Percentiles rank a stretch among this genome's conserved stretches.
Evolutionary conservation across 116 monocot genomes (phyloP).

Genomic region (Papilionanthe hybrid): DNA sequence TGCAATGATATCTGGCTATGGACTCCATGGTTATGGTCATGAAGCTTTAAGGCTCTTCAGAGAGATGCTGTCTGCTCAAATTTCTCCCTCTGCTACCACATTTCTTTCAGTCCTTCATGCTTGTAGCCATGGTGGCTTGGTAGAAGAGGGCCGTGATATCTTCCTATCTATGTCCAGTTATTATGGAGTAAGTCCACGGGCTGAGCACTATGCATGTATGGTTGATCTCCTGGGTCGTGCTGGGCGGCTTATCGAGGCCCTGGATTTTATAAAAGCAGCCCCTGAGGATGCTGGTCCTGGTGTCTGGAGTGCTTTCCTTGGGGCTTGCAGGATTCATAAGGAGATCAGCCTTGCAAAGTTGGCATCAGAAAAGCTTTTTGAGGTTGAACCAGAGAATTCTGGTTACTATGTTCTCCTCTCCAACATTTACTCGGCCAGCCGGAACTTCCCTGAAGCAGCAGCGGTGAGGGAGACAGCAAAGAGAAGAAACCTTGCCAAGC

Average conservation of each 20-base stretch:
- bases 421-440: conserved; percentile 24
- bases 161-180: conserved; percentile 12
- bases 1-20: conserved; percentile 21
- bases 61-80: conserved; percentile 14
- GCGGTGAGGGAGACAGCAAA: conserved; percentile 17
- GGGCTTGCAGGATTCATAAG: conserved; percentile 29
- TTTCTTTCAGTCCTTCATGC: conserved; percentile 25
- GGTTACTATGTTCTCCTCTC: conserved; percentile 27
- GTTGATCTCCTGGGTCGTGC: conserved; percentile 23
- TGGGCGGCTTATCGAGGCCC: conserved; percentile 14
- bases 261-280: conserved; percentile 17
- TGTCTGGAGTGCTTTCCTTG: conserved; percentile 25
- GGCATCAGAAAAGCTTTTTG: conserved; percentile 21
- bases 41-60: conserved; percentile 16
- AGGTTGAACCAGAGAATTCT: conserved; percentile 22
- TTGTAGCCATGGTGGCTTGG: conserved; percentile 30
- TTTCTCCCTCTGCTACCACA: conserved; percentile 11
- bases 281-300: conserved; percentile 14
- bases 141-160: conserved; percentile 15
- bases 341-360: conserved; percentile 15
- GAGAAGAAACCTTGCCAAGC: conserved; percentile 8
- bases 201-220: conserved; percentile 27
- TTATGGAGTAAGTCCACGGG: conserved; percentile 8
- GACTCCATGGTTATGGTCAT: conserved; percentile 15
- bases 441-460: conserved; percentile 13